Evolutionary conservation across 1,139 yeast genomes (phyloP).

Genomic region (Lizanozyma gosingica): DNA sequence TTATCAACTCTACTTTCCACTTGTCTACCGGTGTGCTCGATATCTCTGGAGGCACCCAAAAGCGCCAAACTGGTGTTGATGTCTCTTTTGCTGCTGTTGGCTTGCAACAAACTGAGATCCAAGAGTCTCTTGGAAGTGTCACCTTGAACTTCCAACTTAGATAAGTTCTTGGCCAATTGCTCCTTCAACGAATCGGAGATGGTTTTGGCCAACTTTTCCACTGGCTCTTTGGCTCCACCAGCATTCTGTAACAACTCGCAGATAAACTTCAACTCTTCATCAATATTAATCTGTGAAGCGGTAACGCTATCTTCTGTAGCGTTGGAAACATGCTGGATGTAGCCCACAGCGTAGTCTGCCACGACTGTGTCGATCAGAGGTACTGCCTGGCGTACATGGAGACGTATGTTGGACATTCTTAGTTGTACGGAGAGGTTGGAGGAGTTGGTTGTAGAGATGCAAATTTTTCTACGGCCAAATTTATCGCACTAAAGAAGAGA

Average conservation of each 20-base stretch:
- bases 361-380: slow-evolving; percentile 86
- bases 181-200: slow-evolving; percentile 42
- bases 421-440: slow-evolving; percentile 1
- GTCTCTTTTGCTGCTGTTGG: slow-evolving; percentile 60
- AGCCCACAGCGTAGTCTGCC: slow-evolving; percentile 86
- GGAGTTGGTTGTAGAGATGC: background rate
- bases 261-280: slow-evolving; percentile 58
- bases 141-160: slow-evolving; percentile 60
- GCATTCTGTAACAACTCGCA: slow-evolving; percentile 62
- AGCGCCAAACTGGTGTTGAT: slow-evolving; percentile 51
- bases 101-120: slow-evolving; percentile 54
- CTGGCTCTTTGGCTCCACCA: slow-evolving; percentile 60
- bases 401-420: slow-evolving; percentile 44
- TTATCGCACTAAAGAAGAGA: background rate
- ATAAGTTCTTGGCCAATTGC: slow-evolving; percentile 59
- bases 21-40: slow-evolving; percentile 85
- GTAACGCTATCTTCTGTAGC: slow-evolving; percentile 78
- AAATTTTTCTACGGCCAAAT: background rate
- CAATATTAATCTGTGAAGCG: slow-evolving; percentile 61
- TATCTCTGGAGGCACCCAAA: slow-evolving; percentile 69
- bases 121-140: slow-evolving; percentile 76
- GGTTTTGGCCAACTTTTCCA: slow-evolving; percentile 36
- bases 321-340: slow-evolving; percentile 65
- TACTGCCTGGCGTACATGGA: slow-evolving; percentile 80
- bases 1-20: slow-evolving; percentile 92